These are phyloP conservation scores for Cynara cardunculus DNA, from an alignment of 129 eudicot species.

Conservation along the genomic window DNA sequence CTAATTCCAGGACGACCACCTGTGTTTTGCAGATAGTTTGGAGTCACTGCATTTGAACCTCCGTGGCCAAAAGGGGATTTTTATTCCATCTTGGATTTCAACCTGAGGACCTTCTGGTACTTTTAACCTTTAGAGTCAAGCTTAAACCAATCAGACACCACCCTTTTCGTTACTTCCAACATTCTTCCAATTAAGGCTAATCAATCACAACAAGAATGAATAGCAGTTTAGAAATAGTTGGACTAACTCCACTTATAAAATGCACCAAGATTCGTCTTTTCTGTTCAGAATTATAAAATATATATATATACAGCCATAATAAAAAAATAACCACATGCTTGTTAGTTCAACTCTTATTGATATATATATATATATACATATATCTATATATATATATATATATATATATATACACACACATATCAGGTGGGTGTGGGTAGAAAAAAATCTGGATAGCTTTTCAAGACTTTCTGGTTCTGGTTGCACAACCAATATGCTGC, in stretches of 20 bases:
- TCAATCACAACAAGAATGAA: conserved; percentile 22
- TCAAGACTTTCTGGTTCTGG: conserved; percentile 14
- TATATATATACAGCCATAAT: neutral
- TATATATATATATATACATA: neutral
- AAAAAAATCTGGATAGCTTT: conserved; percentile 12
- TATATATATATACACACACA: neutral
- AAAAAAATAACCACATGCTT: conserved; percentile 20
- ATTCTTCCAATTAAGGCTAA: conserved; percentile 22
- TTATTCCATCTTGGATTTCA: no score
- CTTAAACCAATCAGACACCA: no score
- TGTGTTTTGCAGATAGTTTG: no score
- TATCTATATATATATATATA: no score
- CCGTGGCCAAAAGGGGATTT: no score
- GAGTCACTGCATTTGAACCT: no score
- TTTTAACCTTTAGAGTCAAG: no score
- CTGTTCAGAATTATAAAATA: neutral
- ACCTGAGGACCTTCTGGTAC: no score
- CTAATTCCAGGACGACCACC: no score
- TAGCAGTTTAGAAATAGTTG: conserved; percentile 39
- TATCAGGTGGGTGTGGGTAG: conserved; percentile 29
- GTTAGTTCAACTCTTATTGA: conserved; percentile 31
- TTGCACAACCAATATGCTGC: conserved; percentile 24
- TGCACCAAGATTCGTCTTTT: conserved; percentile 15
- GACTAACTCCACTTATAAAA: conserved; percentile 22
- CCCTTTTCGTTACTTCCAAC: no score